Conservation (phyloP, 2,329 filamentous ascomycete species). For the Hypoxylon sp. region DNA sequence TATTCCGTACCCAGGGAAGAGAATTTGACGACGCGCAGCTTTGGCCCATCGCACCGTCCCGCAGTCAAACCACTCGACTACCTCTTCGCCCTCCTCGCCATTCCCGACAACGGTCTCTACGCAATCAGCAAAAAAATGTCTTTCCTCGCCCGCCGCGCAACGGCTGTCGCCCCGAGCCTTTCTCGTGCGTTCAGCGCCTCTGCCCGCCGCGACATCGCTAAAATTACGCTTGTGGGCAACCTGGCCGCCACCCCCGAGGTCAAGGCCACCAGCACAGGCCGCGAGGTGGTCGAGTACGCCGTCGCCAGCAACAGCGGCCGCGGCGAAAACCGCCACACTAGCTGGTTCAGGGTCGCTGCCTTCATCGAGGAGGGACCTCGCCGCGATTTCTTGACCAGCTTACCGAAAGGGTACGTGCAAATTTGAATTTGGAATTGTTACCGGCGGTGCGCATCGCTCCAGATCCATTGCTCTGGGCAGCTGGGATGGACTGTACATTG, state of each 20-base stretch:
- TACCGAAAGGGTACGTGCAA: conserved; percentile 85
- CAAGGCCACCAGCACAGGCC: conserved; percentile 74
- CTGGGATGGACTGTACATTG: background rate
- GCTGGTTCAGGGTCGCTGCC: conserved; percentile 85
- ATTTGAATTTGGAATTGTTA: background rate
- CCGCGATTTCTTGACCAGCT: conserved; percentile 76
- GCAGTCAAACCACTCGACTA: background rate
- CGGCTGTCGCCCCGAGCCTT: conserved; percentile 59
- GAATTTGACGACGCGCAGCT: conserved; percentile 19
- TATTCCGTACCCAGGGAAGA: too few relatives aligned
- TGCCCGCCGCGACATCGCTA: conserved; percentile 74
- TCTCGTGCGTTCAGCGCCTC: conserved; percentile 83
- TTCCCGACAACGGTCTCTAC: background rate
- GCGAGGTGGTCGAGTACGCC: conserved; percentile 81
- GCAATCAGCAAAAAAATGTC: conserved; percentile 54
- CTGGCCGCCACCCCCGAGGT: conserved; percentile 85
- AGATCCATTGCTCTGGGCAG: background rate
- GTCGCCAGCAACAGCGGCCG: conserved; percentile 77
- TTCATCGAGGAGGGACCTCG: conserved; percentile 76
- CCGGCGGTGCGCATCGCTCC: background rate
- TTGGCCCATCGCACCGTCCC: background rate
- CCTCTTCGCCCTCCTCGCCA: background rate
- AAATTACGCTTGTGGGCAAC: conserved; percentile 88
- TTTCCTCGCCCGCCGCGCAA: conserved; percentile 66
- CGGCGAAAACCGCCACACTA: conserved; percentile 78